Evolutionary conservation across 139 green algal species (phyloP), one percentile per base, ranked within the genome.

Genomic region (Marvania coccoides): DNA sequence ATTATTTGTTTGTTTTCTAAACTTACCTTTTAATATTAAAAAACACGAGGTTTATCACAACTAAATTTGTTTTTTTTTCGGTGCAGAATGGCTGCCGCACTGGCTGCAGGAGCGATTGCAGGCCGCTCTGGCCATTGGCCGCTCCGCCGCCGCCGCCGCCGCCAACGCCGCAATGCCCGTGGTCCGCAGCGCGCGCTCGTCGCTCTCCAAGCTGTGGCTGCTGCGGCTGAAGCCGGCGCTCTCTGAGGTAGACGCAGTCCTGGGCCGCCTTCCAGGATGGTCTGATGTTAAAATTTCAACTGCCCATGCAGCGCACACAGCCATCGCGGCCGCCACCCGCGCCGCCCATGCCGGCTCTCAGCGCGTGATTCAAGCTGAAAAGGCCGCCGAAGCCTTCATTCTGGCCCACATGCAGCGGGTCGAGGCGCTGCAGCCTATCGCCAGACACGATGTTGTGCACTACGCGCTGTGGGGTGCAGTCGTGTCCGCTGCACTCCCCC

Each of bases 331-430:
- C 5, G 14, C 33, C 26, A 51, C 19, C 19, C 19, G 19, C 28
- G 9, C 31, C 31, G 28, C 42, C 9, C 24, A 8, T 2, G 46
- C 19, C 26, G 26, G 6, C 13, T 7, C 5, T 2, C 65, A 40
- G 33, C 36, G 19, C 1, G 33, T 38, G 33, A 34, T 6, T 1
- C 39, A 34, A 15, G 36, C 35, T 35, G 48, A 64, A 47, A 47
- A 35, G 1, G 48, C 48, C 0, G 55, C 48, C 0, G 64, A 71
- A 29, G 64, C 55, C 1, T 34, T 35, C 3, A 23, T 71, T 31
- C 64, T 71, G 64, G 14, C 2, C n/a, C 34, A 54, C 30, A 46
- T 71, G 31, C 63, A 47, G 28, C 6, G 12, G 6, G 46, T 59
- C 28, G 45, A 47, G 12, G 8, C 31, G 4, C 33, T 55, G 48